Conservation (phyloP, 208 protist species). For the Naegleria fowleri region DNA sequence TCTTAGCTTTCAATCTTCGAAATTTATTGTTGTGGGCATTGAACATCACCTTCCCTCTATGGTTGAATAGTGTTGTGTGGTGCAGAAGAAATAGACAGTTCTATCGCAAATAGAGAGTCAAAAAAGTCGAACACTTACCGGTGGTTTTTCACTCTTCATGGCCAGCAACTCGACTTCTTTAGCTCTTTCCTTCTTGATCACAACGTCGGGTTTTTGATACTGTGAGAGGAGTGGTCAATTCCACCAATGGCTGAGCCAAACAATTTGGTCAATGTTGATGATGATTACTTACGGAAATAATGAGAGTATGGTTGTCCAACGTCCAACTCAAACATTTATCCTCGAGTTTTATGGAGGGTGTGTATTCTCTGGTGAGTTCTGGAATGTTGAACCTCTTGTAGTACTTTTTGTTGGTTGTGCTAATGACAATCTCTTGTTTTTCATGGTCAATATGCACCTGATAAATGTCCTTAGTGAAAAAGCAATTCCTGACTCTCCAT, state of each 20-base stretch:
- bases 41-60: constrained; percentile 15
- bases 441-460: constrained; percentile 63
- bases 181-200: not conserved
- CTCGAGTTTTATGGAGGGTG: constrained; percentile 18
- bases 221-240: not conserved
- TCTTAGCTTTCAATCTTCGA: not conserved
- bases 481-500: constrained; percentile 75
- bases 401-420: constrained; percentile 90
- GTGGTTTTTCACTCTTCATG: not conserved
- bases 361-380: constrained; percentile 63
- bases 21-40: constrained; percentile 26
- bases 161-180: not conserved
- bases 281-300: constrained; percentile 51
- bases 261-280: not conserved
- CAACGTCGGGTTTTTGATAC: not conserved
- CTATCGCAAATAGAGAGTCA: no score
- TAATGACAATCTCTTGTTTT: constrained; percentile 70
- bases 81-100: no score
- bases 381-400: constrained; percentile 77
- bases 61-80: no score
- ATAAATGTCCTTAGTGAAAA: constrained; percentile 74
- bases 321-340: constrained; percentile 56
- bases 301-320: constrained; percentile 80
- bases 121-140: no score
- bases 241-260: not conserved